Percentiles rank a stretch among this genome's conserved stretches.
These are phyloP conservation scores for Poa annua DNA, from an alignment of 176 grass and related monocot genomes.

Conservation along the genomic window DNA sequence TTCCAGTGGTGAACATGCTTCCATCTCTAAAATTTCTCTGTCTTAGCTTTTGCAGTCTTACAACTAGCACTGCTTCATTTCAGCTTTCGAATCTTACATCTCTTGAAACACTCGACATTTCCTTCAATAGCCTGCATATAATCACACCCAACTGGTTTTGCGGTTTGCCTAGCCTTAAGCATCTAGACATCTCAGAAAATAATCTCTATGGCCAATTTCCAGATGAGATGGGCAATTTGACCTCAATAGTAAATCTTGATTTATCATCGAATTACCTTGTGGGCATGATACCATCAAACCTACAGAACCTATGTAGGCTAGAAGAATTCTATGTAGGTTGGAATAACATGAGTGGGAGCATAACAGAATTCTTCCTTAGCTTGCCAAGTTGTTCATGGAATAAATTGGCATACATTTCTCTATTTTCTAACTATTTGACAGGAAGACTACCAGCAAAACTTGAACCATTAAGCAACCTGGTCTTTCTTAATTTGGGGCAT, in stretches of 20 bases:
- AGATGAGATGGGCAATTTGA: constrained; percentile 12
- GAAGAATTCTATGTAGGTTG: rapidly evolving
- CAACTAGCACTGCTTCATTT: background rate
- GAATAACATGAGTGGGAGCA: constrained; percentile 18
- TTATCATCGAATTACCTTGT: background rate
- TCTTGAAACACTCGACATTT: constrained; percentile 23
- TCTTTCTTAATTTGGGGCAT: background rate
- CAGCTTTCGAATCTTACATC: background rate
- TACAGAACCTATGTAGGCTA: constrained; percentile 29
- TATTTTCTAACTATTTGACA: rapidly evolving
- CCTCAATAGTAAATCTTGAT: background rate
- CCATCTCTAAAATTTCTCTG: background rate
- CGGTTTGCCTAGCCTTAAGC: background rate
- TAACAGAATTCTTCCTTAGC: background rate
- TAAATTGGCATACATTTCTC: rapidly evolving
- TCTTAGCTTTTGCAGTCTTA: rapidly evolving
- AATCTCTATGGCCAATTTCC: background rate
- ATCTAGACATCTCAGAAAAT: background rate
- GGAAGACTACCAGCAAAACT: background rate
- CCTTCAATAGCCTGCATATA: background rate
- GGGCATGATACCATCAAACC: background rate
- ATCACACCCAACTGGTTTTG: constrained; percentile 31
- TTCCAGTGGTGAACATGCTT: constrained; percentile 26
- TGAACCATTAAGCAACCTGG: background rate
- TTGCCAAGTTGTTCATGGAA: constrained; percentile 20